Evolutionary conservation across 2,329 filamentous ascomycete genomes (phyloP).

Genomic region (Venturiaceae sp.): DNA sequence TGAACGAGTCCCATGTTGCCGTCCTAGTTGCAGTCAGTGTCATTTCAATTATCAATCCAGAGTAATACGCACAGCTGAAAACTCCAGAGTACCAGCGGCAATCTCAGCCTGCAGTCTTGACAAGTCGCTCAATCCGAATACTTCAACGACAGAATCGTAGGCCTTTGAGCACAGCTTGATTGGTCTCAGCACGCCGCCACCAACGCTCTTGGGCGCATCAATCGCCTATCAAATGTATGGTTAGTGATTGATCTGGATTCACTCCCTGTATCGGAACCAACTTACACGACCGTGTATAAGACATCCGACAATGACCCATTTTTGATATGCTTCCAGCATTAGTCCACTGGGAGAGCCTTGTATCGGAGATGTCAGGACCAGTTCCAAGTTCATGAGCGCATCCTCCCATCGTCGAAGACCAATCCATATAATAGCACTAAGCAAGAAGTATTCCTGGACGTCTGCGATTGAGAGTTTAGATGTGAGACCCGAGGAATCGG

Average conservation of each 20-base stretch:
- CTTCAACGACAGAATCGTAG: conserved; percentile 60
- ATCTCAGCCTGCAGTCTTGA: conserved; percentile 54
- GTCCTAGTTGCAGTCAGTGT: conserved; percentile 41
- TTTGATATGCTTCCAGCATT: conserved; percentile 86
- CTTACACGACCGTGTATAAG: conserved; percentile 56
- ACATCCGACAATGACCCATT: conserved; percentile 72
- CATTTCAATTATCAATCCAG: background rate
- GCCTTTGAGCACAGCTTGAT: conserved; percentile 53
- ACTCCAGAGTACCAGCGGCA: conserved; percentile 38
- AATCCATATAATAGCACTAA: conserved; percentile 38
- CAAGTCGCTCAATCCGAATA: conserved; percentile 54
- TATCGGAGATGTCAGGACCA: conserved; percentile 54
- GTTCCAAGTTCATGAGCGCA: conserved; percentile 37
- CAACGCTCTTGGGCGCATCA: background rate
- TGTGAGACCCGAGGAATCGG: conserved; percentile 47
- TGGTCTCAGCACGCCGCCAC: conserved; percentile 31
- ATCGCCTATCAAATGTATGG: background rate
- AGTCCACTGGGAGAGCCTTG: conserved; percentile 59
- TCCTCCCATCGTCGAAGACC: conserved; percentile 31
- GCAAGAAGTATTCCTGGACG: conserved; percentile 46
- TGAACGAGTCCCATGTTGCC: conserved; percentile 62
- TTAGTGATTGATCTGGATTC: background rate
- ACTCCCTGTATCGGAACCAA: conserved; percentile 1
- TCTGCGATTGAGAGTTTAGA: conserved; percentile 39
- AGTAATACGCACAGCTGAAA: background rate